Conservation (phyloP, 441 rosid genomes). For the Hura crepitans region DNA sequence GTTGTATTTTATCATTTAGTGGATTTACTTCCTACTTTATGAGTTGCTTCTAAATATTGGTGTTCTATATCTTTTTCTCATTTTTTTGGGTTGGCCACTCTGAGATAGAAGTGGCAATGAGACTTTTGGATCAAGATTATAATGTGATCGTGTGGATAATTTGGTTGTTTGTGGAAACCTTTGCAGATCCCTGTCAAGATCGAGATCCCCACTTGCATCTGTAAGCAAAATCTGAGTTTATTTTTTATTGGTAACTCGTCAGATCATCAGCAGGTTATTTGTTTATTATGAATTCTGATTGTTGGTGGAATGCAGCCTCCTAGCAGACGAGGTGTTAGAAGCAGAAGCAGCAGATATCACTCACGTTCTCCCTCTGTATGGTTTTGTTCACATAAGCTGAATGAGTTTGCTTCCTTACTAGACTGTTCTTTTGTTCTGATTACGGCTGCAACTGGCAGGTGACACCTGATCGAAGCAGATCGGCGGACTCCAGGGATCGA, state of each 20-base stretch:
- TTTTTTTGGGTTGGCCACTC: constrained; percentile 20
- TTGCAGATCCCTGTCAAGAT: constrained; percentile 64
- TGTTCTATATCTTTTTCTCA: constrained; percentile 27
- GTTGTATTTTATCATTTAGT: constrained; percentile 10
- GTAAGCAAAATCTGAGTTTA: constrained; percentile 39
- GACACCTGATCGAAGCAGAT: constrained; percentile 36
- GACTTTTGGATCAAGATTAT: constrained; percentile 29
- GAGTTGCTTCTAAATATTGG: constrained; percentile 26
- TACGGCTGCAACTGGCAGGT: constrained; percentile 37
- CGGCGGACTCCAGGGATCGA: constrained; percentile 16
- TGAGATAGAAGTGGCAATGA: constrained; percentile 34
- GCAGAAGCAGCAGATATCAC: constrained; percentile 21
- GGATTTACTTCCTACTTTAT: constrained; percentile 12
- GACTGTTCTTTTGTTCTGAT: neutral
- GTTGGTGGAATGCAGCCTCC: constrained; percentile 26
- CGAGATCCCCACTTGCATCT: constrained; percentile 49
- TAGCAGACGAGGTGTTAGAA: constrained; percentile 26
- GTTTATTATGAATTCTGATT: neutral
- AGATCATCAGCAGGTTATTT: neutral
- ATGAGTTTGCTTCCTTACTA: neutral
- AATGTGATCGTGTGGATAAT: constrained; percentile 25
- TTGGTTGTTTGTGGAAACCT: constrained; percentile 31
- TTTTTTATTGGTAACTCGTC: neutral
- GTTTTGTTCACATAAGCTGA: neutral
- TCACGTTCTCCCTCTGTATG: constrained; percentile 41